Percentiles rank a stretch among this genome's conserved stretches.
Conservation (phyloP, 495 filamentous ascomycete species). For the Pseudotulostoma volvatum region DNA sequence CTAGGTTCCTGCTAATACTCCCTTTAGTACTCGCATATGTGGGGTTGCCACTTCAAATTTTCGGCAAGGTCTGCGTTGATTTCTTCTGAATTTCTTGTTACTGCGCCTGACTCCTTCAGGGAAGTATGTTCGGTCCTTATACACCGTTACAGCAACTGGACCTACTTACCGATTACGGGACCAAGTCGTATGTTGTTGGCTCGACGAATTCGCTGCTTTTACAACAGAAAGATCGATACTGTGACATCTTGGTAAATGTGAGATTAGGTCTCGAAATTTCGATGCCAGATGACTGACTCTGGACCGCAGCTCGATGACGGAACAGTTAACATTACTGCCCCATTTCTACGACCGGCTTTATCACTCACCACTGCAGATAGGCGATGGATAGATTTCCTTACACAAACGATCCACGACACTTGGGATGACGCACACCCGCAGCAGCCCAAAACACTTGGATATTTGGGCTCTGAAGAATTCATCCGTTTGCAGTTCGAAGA, state of each 20-base stretch:
- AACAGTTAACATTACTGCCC: conserved; percentile 65
- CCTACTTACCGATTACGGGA: conserved; percentile 80
- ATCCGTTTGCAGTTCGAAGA: conserved; percentile 97
- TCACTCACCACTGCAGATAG: conserved; percentile 71
- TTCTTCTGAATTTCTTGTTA: not conserved
- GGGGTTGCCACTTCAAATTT: conserved; percentile 87
- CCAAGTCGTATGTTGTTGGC: conserved; percentile 93
- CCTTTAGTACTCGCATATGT: conserved; percentile 65
- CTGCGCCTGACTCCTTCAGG: conserved; percentile 31
- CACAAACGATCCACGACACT: conserved; percentile 82
- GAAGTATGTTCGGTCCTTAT: conserved; percentile 90
- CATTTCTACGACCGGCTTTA: conserved; percentile 62
- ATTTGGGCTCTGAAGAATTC: conserved; percentile 93
- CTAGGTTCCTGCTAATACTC: no score
- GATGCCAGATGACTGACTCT: no score
- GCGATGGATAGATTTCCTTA: conserved; percentile 91
- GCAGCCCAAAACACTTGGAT: conserved; percentile 83
- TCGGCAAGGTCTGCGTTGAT: conserved; percentile 54
- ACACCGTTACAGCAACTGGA: conserved; percentile 93
- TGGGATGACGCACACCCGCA: conserved; percentile 88
- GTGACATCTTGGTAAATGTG: conserved; percentile 87
- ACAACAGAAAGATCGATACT: conserved; percentile 93
- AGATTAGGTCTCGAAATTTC: conserved; percentile 6
- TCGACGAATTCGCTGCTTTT: conserved; percentile 89
- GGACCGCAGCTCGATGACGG: conserved; percentile 59